Evolutionary conservation across 306 rosid species (phyloP).

Genomic region (Ceratonia siliqua): DNA sequence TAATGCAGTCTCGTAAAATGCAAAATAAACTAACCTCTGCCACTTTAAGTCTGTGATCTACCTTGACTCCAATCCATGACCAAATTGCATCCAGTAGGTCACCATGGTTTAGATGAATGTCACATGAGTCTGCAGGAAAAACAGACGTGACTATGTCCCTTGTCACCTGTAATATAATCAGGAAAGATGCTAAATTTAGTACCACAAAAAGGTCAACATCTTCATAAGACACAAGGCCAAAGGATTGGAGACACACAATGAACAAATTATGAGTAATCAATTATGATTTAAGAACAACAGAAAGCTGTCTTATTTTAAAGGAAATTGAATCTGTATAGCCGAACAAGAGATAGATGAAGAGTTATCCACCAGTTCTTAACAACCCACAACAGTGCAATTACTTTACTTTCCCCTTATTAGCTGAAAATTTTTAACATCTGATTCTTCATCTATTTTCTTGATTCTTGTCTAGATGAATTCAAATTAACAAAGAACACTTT

Average conservation of each 20-base stretch:
- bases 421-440: not conserved
- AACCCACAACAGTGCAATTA: not conserved
- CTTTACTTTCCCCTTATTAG: too few relatives aligned
- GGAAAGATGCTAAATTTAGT: constrained; percentile 17
- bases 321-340: not conserved
- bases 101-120: constrained; percentile 88
- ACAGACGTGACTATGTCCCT: constrained; percentile 68
- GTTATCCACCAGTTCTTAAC: not conserved
- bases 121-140: constrained; percentile 69
- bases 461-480: not conserved
- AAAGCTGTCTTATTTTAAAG: not conserved
- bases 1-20: constrained; percentile 24
- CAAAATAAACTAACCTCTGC: constrained; percentile 79
- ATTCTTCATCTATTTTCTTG: not conserved
- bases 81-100: constrained; percentile 85
- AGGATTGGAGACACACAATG: constrained; percentile 17
- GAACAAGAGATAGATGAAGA: not conserved
- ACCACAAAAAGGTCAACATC: constrained; percentile 9
- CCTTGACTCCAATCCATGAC: constrained; percentile 93
- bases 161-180: constrained; percentile 64
- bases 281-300: not conserved
- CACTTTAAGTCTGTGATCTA: constrained; percentile 81
- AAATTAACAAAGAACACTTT: not conserved
- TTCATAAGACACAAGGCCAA: constrained; percentile 9
- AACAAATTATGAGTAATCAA: constrained; percentile 19